These are phyloP conservation scores for Stagonosporopsis rhizophila DNA, from an alignment of 2,329 filamentous ascomycete species.

Conservation along the genomic window DNA sequence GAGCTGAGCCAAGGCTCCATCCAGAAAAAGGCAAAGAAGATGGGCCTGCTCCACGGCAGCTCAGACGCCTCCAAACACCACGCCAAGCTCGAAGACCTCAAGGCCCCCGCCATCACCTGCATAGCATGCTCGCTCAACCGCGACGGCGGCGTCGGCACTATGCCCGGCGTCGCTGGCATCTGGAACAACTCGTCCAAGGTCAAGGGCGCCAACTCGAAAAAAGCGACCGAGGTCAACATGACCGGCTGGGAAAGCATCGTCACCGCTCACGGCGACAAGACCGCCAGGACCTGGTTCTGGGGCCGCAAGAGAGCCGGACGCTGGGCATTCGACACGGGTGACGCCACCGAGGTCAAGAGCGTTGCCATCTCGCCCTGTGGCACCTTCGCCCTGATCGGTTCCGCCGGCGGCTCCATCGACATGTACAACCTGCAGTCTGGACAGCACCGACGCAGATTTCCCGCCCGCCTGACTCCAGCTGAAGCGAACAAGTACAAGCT, in stretches of 20 bases:
- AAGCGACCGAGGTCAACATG: constrained; percentile 75
- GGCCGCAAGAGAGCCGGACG: constrained; percentile 89
- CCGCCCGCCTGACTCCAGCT: constrained; percentile 75
- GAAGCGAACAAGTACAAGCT: constrained; percentile 79
- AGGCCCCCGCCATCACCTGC: constrained; percentile 89
- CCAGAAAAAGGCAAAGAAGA: constrained; percentile 87
- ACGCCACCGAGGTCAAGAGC: constrained; percentile 79
- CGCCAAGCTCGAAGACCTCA: constrained; percentile 73
- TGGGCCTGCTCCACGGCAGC: constrained; percentile 70
- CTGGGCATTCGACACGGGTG: constrained; percentile 89
- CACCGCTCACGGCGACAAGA: constrained; percentile 87
- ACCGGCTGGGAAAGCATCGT: constrained; percentile 98
- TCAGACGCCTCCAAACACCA: constrained; percentile 66
- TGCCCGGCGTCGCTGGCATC: constrained; percentile 77
- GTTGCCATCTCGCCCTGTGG: constrained; percentile 91
- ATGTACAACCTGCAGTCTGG: constrained; percentile 98
- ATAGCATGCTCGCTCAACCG: constrained; percentile 92
- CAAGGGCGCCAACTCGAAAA: constrained; percentile 67
- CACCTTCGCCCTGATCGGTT: constrained; percentile 91
- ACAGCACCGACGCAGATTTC: constrained; percentile 84
- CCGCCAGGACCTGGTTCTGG: constrained; percentile 97
- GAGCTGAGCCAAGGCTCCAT: constrained; percentile 92
- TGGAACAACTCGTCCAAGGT: constrained; percentile 78
- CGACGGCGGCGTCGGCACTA: constrained; percentile 89
- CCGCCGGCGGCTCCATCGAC: constrained; percentile 80